A percentile compares a stretch with the other conserved stretches of the same genome.
Evolutionary conservation across 2,329 filamentous ascomycete genomes (phyloP).

Genomic region (Calonectria pteridis): DNA sequence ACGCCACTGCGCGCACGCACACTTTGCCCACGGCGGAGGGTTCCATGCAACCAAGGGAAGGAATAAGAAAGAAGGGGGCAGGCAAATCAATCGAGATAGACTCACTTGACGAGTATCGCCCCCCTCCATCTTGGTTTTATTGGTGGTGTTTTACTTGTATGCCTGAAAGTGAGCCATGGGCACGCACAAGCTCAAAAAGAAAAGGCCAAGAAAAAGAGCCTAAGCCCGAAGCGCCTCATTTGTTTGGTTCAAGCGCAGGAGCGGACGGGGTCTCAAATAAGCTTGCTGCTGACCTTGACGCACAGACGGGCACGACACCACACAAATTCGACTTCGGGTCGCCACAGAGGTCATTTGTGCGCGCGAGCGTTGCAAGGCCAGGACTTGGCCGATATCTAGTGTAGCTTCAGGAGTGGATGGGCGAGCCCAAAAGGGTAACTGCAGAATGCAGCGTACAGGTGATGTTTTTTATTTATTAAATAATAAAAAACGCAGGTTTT

Average conservation of each 20-base stretch:
- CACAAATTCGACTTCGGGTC: constrained; percentile 1
- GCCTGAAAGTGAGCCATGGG: background rate
- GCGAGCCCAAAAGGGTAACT: background rate
- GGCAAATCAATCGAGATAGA: constrained; percentile 12
- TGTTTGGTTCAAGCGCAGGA: background rate
- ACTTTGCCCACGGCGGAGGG: background rate
- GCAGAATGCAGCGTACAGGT: background rate
- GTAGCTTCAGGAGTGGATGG: background rate
- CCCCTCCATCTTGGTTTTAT: background rate
- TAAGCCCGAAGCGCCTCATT: constrained; percentile 12
- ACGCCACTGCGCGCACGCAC: background rate
- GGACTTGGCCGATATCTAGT: background rate
- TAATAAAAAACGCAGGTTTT: constrained; percentile 6
- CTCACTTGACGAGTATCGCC: background rate
- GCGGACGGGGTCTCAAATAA: constrained; percentile 5
- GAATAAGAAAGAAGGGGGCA: background rate
- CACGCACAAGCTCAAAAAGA: background rate
- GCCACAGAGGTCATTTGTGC: background rate
- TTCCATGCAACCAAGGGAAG: background rate
- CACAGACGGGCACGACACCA: constrained; percentile 12
- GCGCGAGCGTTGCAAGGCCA: constrained; percentile 9
- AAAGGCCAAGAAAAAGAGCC: background rate
- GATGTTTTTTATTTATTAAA: too few species aligned
- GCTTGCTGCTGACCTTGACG: constrained; percentile 22
- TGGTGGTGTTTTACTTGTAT: background rate